phyloP scores from a whole-genome alignment of 495 filamentous ascomycete species.

The Apiosordaria backusii region DNA sequence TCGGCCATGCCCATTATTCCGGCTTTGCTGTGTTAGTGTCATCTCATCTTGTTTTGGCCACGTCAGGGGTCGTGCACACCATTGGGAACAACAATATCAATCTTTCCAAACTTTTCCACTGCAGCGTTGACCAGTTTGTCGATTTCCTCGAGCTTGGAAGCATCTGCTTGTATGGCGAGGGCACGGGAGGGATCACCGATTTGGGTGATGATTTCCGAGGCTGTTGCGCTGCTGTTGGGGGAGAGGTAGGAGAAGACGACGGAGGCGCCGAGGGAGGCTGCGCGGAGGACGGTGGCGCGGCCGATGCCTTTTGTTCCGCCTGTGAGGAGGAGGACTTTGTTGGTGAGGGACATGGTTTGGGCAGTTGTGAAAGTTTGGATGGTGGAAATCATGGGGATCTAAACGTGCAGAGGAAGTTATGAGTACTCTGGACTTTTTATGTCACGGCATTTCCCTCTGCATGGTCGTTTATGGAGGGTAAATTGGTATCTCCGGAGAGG shows the following conservation, averaged over 20 bases:
- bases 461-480: not conserved
- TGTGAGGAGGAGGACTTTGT: conserved; percentile 62
- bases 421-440: not conserved
- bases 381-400: not conserved
- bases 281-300: conserved; percentile 51
- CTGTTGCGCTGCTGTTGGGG: conserved; percentile 40
- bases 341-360: conserved; percentile 40
- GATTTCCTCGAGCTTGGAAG: conserved; percentile 56
- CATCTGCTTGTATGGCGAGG: conserved; percentile 61
- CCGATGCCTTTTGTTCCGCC: conserved; percentile 69
- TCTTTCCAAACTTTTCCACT: conserved; percentile 58
- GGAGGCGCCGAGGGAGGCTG: conserved; percentile 57
- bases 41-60: not conserved
- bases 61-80: conserved; percentile 2
- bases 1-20: conserved; percentile 51
- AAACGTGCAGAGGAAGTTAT: not conserved
- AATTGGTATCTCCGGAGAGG: not conserved
- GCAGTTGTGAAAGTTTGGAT: too few relatives aligned
- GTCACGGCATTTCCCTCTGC: not conserved
- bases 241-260: conserved; percentile 65
- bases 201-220: conserved; percentile 52
- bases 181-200: conserved; percentile 54
- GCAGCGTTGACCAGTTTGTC: conserved; percentile 58
- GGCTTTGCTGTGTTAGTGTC: conserved; percentile 30
- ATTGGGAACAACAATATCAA: conserved; percentile 65